These are phyloP conservation scores for Ophioceras dolichostomum DNA, from an alignment of 2,329 filamentous ascomycete genomes.

Conservation along the genomic window DNA sequence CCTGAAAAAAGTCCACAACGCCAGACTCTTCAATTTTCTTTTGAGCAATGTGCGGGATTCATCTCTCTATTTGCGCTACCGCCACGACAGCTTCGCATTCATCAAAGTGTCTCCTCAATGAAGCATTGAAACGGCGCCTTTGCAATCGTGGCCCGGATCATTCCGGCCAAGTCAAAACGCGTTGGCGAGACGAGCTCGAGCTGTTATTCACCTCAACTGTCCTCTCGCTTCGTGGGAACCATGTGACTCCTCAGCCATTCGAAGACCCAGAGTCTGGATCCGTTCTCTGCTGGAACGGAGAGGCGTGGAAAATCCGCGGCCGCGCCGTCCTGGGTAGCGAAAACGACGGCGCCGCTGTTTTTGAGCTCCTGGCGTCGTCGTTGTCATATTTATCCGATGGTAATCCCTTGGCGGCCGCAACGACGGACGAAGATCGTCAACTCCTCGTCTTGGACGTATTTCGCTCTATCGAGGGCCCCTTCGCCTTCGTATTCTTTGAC, in stretches of 20 bases:
- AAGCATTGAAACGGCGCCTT: conserved; percentile 30
- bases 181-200: conserved; percentile 20
- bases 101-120: no score
- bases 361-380: conserved; percentile 41
- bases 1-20: no score
- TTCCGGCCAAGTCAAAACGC: conserved; percentile 27
- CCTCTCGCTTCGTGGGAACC: conserved; percentile 71
- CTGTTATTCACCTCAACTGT: conserved; percentile 72
- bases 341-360: conserved; percentile 69
- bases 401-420: conserved; percentile 12
- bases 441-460: conserved; percentile 37
- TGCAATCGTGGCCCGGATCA: conserved; percentile 49
- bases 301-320: conserved; percentile 69
- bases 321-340: conserved; percentile 62
- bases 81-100: conserved; percentile 15
- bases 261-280: conserved; percentile 42
- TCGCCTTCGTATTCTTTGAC: conserved; percentile 81
- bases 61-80: conserved; percentile 32
- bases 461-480: conserved; percentile 63
- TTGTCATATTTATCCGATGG: no score
- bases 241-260: conserved; percentile 63
- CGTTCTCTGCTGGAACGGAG: conserved; percentile 91
- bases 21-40: no score
- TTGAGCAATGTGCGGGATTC: conserved; percentile 59
- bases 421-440: conserved; percentile 5